phyloP scores from a whole-genome alignment of 768 basidiomycete genomes.

The Tricholomella constricta region DNA sequence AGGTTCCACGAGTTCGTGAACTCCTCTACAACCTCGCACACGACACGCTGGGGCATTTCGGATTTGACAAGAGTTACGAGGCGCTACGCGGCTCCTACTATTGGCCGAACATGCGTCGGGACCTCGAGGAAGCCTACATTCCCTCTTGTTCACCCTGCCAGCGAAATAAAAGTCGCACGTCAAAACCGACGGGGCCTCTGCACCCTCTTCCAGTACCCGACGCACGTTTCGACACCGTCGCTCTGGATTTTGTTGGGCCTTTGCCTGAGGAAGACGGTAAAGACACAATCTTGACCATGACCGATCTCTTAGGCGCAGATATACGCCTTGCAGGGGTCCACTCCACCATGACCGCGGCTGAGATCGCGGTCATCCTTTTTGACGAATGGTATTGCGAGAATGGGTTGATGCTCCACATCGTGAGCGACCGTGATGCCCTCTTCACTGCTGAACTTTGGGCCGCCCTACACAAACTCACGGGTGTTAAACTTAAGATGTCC shows the following conservation, averaged over 20 bases:
- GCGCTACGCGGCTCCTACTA: conserved; percentile 26
- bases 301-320: conserved; percentile 24
- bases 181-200: conserved; percentile 27
- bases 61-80: conserved; percentile 33
- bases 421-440: conserved; percentile 32
- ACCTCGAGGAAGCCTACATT: conserved; percentile 9
- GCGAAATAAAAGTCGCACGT: conserved; percentile 30
- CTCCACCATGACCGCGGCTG: conserved; percentile 11
- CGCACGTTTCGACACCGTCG: conserved; percentile 23
- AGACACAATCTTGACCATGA: conserved; percentile 28
- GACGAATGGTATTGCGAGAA: conserved; percentile 34
- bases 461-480: conserved; percentile 25
- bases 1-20: conserved; percentile 19
- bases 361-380: conserved; percentile 26
- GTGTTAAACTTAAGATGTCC: conserved; percentile 33
- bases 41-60: conserved; percentile 34
- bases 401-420: conserved; percentile 29
- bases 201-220: conserved; percentile 26
- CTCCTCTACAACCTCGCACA: conserved; percentile 29
- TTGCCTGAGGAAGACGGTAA: conserved; percentile 27
- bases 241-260: conserved; percentile 34
- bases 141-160: conserved; percentile 11
- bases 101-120: conserved; percentile 35
- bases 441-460: conserved; percentile 33
- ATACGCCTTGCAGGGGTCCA: conserved; percentile 15